Evolutionary conservation across 2,329 filamentous ascomycete species (phyloP).

Genomic region (Tolypocladium paradoxum): DNA sequence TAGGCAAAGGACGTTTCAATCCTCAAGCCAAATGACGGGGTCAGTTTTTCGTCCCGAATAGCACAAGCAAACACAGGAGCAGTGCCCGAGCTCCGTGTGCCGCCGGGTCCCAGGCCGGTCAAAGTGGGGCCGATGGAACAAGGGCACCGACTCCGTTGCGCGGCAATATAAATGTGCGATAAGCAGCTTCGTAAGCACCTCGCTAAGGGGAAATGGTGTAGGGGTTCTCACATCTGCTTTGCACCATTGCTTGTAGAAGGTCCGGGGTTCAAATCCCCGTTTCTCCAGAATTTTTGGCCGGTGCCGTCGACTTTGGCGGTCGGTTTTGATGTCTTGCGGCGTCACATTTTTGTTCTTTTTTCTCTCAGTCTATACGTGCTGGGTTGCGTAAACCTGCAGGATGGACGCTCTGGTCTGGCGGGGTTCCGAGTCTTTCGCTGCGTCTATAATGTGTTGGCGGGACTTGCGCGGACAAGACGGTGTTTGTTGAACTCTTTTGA

Average conservation of each 20-base stretch:
- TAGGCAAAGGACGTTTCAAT: no score
- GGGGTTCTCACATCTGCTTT: conserved; percentile 11
- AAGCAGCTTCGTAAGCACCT: background rate
- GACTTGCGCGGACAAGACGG: background rate
- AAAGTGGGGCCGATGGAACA: background rate
- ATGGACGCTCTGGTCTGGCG: background rate
- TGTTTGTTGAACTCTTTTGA: no score
- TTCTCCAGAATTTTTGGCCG: conserved; percentile 4
- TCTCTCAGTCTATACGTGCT: no score
- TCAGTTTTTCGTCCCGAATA: no score
- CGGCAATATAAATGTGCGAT: background rate
- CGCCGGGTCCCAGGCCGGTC: background rate
- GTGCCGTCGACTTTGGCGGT: no score
- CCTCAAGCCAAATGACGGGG: no score
- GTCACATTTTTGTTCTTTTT: background rate
- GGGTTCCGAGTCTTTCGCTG: background rate
- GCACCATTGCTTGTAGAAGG: conserved; percentile 7
- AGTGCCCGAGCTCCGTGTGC: background rate
- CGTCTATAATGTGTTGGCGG: background rate
- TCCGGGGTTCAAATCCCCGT: conserved; percentile 11
- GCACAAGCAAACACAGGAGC: background rate
- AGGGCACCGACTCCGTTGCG: background rate
- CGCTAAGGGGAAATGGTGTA: conserved; percentile 8
- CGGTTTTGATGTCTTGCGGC: no score
- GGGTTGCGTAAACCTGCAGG: no score